Conservation (phyloP, 768 basidiomycete species). For the Candolleomyces efflorescens region DNA sequence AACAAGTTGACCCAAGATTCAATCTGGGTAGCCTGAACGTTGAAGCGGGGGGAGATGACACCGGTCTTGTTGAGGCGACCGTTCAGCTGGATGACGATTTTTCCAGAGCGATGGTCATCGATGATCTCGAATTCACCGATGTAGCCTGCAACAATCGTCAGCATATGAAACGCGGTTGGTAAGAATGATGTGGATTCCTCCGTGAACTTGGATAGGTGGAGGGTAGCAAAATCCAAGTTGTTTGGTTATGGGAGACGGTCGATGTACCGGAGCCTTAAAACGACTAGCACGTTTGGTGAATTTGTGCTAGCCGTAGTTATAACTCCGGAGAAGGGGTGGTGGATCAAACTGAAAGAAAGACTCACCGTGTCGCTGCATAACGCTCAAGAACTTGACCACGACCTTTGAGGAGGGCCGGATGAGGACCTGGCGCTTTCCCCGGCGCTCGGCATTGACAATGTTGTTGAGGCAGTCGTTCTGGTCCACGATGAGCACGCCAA, state of each 20-base stretch:
- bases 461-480: slow-evolving; percentile 75
- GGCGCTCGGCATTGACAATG: slow-evolving; percentile 99
- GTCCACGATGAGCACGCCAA: not conserved
- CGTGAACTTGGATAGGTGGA: slow-evolving; percentile 50
- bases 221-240: slow-evolving; percentile 39
- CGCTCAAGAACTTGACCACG: slow-evolving; percentile 93
- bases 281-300: slow-evolving; percentile 59
- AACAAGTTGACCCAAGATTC: slow-evolving; percentile 97
- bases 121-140: slow-evolving; percentile 98
- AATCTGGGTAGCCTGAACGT: slow-evolving; percentile 89
- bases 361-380: slow-evolving; percentile 99
- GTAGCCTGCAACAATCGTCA: slow-evolving; percentile 57
- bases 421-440: slow-evolving; percentile 99
- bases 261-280: slow-evolving; percentile 84
- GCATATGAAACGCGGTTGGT: not conserved
- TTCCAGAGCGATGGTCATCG: slow-evolving; percentile 97
- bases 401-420: slow-evolving; percentile 98
- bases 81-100: slow-evolving; percentile 97
- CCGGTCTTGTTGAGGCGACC: slow-evolving; percentile 99
- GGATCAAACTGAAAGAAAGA: slow-evolving; percentile 9
- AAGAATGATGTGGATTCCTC: slow-evolving; percentile 43
- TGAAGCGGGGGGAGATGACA: slow-evolving; percentile 99
- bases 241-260: slow-evolving; percentile 56
- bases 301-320: slow-evolving; percentile 83
- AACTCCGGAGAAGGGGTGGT: slow-evolving; percentile 47